Base-by-base conservation (phyloP, 805 yeast genomes). In the Candida dendrica region DNA sequence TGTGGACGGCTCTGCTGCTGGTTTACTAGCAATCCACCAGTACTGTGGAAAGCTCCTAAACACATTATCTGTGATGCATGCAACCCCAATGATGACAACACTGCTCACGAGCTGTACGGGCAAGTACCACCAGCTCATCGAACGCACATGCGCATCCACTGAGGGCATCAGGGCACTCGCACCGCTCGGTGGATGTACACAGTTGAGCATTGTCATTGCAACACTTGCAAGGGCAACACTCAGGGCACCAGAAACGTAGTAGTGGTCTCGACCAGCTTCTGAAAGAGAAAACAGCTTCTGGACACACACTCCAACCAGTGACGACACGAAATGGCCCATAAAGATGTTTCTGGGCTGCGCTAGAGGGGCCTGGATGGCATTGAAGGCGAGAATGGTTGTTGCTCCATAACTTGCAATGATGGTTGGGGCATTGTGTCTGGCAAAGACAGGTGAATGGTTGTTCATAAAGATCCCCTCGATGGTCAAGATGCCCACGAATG, bases 101-200 rank as follows among this genome's bases (percentile, higher is more conserved):
- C 74, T 64, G 3, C 75, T 66, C 1, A 79, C 63, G 3, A 81
- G 41, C 41, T 79, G 81, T 0, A 63, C 68, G 0, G 83, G 81
- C 24, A 81, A 51, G 49, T 72, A 79, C 76, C 81, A 76, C 88
- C 87, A 81, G 38, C 85, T 73, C 71, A 80, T 64, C 3, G 39
- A 48, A 11, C 75, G 56, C 3, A 79, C 62, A 7, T 52, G 47
- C 1, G 55, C 71, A 40, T 77, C 81, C 0, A 73, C 51, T 2
- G 70, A 59, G 0, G 86, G 84, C 8, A 81, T 58, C 31, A 81
- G 52, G 0, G 87, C 85, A 9, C 81, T 71, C 1, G 87, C 86
- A 2, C 88, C 88, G 1, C 81, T 79, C 0, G 88, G 88, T 0
- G 88, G 88, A 54, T 81, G 87, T 1, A 78, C 74, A 44, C 79